These are phyloP conservation scores for Omphalotus guepiniiformis DNA, from an alignment of 768 basidiomycete species.

Conservation along the genomic window DNA sequence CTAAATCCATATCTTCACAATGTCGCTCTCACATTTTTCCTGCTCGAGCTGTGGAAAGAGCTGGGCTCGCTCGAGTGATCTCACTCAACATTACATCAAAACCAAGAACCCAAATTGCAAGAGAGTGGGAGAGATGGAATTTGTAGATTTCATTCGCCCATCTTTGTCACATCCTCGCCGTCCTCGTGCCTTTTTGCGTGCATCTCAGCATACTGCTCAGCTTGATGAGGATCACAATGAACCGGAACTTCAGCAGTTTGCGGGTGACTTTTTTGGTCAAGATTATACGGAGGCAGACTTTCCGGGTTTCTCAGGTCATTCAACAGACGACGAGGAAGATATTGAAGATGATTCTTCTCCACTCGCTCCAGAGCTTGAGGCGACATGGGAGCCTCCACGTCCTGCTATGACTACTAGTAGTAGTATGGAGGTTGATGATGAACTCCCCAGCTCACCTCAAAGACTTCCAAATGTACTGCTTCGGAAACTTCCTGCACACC, in stretches of 20 bases:
- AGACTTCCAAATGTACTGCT: not conserved
- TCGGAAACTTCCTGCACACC: not conserved
- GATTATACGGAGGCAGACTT: constrained; percentile 7
- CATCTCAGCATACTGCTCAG: not conserved
- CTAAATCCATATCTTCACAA: too few species aligned
- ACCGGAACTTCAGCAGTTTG: not conserved
- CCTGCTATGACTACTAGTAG: not conserved
- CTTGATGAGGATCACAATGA: not conserved
- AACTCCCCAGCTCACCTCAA: not conserved
- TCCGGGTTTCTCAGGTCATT: not conserved
- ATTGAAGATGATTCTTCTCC: not conserved
- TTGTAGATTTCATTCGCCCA: not conserved
- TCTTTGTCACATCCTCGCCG: not conserved
- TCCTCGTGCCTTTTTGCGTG: not conserved
- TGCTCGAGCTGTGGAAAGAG: not conserved
- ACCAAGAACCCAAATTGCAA: not conserved
- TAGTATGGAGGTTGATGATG: not conserved
- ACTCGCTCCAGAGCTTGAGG: not conserved
- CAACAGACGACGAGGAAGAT: not conserved
- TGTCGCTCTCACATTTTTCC: too few species aligned
- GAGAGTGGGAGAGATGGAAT: not conserved
- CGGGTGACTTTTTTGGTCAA: constrained; percentile 9
- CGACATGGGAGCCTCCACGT: constrained; percentile 1
- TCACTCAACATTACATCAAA: not conserved
- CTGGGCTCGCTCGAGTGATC: not conserved